Conservation (phyloP, 352 stramenopile species). For the Pythium grandisporangium region DNA sequence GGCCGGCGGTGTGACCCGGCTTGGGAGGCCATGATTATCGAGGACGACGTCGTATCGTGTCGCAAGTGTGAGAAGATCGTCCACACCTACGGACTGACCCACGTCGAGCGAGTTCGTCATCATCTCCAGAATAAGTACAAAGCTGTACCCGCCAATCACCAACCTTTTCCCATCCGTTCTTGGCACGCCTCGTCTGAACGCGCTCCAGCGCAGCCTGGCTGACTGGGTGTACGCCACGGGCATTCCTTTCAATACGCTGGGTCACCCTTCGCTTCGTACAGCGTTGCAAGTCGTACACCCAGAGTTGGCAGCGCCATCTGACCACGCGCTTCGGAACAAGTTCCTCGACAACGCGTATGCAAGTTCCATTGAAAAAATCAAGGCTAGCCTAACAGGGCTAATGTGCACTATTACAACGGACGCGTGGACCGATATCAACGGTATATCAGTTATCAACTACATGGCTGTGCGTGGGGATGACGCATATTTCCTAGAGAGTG, state of each 20-base stretch:
- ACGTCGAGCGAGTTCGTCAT: no score
- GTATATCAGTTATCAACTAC: constrained; percentile 1
- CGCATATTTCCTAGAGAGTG: constrained; percentile 1
- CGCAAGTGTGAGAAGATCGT: no score
- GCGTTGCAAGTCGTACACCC: neutral
- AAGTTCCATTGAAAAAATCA: neutral
- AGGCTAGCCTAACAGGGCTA: neutral
- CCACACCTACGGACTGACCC: no score
- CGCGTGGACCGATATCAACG: constrained; percentile 1
- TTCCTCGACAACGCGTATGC: constrained; percentile 1
- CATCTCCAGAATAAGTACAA: no score
- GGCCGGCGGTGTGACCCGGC: no score
- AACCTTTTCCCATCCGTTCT: no score
- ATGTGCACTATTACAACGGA: neutral
- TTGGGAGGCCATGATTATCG: no score
- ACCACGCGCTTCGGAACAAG: no score
- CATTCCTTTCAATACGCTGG: neutral
- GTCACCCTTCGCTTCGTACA: neutral
- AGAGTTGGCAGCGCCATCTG: neutral
- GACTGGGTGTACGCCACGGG: neutral
- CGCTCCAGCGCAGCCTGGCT: neutral
- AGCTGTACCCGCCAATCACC: no score
- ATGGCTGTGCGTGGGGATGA: neutral
- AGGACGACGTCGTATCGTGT: no score
- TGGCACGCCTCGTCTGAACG: no score